Evolutionary conservation across 2,329 filamentous ascomycete genomes (phyloP), one percentile per base, ranked within the genome.

Genomic region (Fusarium fracticaudum): DNA sequence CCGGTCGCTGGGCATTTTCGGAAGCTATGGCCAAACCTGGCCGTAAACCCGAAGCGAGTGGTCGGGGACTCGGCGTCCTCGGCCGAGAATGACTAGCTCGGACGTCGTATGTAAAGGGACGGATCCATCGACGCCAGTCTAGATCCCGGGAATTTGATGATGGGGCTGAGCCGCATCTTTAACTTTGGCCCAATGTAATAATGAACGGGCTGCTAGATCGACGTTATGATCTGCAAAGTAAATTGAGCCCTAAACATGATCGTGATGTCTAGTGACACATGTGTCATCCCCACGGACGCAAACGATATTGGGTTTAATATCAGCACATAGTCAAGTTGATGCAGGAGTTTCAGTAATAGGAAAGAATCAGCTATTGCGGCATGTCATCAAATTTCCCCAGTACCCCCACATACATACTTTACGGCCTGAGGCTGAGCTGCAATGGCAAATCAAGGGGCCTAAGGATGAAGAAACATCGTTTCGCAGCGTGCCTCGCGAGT

Each of bases 381-480:
- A 69, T 69, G 67, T 69, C 67, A 74, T 64, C 57, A 44, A 57
- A 64, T 69, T 68, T 64, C 62, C 71, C 47, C n/a, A 37, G 37
- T 45, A 59, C 58, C 67, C 45, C 71, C 71, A 74, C 71, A 57
- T 59, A 35, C 31, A 57, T 53, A 37, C 38, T 38, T 26, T 47
- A 51, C 17, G 47, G 38, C 45, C 55, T 29, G 41, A 58, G 48
- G 57, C 44, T 57, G 43, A 58, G n/a, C 54, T 41, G 38, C 33
- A 26, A 67, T 45, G n/a, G 48, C 43, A 62, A 70, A 70, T 66
- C 55, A 73, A 60, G 55, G 41, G 33, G 22, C 31, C 26, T 35
- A 40, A 55, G 51, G 50, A 48, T 47, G 43, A 47, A 67, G 61
- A 35, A 54, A 22, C 29, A 59, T 47, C 45, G 40, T 57, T 45